Evolutionary conservation across 192 early-diverging fungal species (phyloP), one percentile per base, ranked within the genome.

Genomic region (Irineochytrium annulatum): DNA sequence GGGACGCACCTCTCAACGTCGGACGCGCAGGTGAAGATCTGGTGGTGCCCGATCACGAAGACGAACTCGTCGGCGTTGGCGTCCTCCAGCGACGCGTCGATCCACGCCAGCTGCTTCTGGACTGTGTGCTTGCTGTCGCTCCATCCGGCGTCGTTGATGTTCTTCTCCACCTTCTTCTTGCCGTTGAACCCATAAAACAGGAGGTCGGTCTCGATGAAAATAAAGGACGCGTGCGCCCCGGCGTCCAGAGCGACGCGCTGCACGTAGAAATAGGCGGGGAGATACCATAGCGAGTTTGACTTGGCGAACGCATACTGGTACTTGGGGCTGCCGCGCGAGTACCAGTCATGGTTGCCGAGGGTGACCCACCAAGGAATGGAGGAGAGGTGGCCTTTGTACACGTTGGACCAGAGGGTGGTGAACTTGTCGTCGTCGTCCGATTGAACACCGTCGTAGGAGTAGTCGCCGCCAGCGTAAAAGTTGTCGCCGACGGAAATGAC

Each of bases 31-130:
- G 55, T 46, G 32, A 57, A 57, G 20, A 20, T 32, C 19, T 55
- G 24, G 63, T 65, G 63, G 27, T 65, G 63, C 13, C 63, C 63
- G 20, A 65, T 14, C 3, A 65, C 48, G 27, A 65, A 39, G 31
- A 65, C 43, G 37, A 48, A 65, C 19, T 45, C 27, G 32, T 65
- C 63, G 19, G 57, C 49, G 55, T 65, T 57, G 11, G 53, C 55
- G 34, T 57, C n/a, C 13, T 16, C 22, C 2, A 65, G 28, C 16
- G 53, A 55, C 20, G 45, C 52, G 55, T 65, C 63, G 19, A 65
- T 8, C 55, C 53, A 58, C 8, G 53, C 55, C 6, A 65, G 56
- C 19, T 65, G 63, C 37, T 65, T 57, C 48, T 65, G 31, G 27
- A 59, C 45, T 13, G 55, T 65, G 24, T 65, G 28, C 27, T 46